A percentile compares a stretch with the other conserved stretches of the same genome.
Evolutionary conservation across 805 yeast genomes (phyloP).

Genomic region (Pichia deserticola): DNA sequence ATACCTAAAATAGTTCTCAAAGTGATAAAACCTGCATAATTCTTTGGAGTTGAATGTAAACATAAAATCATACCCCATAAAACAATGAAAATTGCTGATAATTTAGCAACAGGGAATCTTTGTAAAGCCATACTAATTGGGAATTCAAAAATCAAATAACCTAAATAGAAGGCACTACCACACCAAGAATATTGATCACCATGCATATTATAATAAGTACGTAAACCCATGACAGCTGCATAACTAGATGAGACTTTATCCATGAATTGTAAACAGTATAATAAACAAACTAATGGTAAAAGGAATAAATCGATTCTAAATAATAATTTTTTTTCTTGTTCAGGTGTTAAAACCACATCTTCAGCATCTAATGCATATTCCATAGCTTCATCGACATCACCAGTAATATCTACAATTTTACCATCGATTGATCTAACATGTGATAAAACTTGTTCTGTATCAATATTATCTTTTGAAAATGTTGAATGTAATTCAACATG

Average conservation of each 20-base stretch:
- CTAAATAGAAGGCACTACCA: conserved; percentile 27
- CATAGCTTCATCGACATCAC: conserved; percentile 13
- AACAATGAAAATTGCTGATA: conserved; percentile 12
- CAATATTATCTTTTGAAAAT: conserved; percentile 10
- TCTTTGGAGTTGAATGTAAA: conserved; percentile 38
- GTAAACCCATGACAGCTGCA: conserved; percentile 53
- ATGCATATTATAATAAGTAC: conserved; percentile 40
- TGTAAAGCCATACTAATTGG: conserved; percentile 35
- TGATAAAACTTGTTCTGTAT: conserved; percentile 2
- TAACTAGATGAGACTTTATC: conserved; percentile 49
- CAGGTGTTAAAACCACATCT: conserved; percentile 5
- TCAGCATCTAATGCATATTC: conserved; percentile 7
- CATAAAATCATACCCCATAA: conserved; percentile 44
- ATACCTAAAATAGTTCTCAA: conserved; percentile 45
- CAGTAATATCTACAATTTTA: conserved; percentile 5
- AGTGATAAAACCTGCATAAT: conserved; percentile 39
- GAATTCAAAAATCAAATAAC: conserved; percentile 51
- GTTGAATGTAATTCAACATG: conserved; percentile 8
- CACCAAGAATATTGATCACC: conserved; percentile 31
- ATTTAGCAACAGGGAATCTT: conserved; percentile 43
- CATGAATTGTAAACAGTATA: conserved; percentile 50
- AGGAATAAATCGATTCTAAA: conserved; percentile 43
- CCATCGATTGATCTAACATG: conserved; percentile 9
- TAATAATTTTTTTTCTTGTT: conserved; percentile 6
- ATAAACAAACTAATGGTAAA: conserved; percentile 42